phyloP scores from a whole-genome alignment of 768 basidiomycete species.

The Dendrothele bispora region DNA sequence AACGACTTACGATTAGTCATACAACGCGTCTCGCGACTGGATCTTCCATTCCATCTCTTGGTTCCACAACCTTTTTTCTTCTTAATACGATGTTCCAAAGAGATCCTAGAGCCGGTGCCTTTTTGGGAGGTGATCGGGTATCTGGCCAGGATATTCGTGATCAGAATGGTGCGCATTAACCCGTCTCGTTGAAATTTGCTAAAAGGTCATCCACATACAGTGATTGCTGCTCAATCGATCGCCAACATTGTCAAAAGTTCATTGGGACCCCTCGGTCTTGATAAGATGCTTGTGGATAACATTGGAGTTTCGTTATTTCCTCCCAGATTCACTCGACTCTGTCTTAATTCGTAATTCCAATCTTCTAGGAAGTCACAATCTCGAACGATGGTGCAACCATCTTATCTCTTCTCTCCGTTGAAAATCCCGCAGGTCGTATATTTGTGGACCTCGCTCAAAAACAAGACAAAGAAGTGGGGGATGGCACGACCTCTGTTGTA shows the following conservation, averaged over 20 bases:
- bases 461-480: constrained; percentile 98
- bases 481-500: constrained; percentile 98
- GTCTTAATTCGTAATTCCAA: constrained; percentile 1
- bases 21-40: too few species aligned
- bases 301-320: constrained; percentile 81
- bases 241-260: constrained; percentile 98
- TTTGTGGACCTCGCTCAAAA: constrained; percentile 99
- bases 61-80: too few species aligned
- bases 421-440: constrained; percentile 96
- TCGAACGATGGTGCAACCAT: constrained; percentile 99
- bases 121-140: constrained; percentile 91
- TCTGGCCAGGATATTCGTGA: constrained; percentile 96
- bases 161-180: constrained; percentile 78
- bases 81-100: constrained; percentile 66
- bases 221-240: constrained; percentile 93
- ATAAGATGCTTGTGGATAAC: constrained; percentile 98
- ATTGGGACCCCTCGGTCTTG: constrained; percentile 90
- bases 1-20: too few species aligned
- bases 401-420: constrained; percentile 87
- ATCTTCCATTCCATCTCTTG: too few species aligned
- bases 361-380: constrained; percentile 90
- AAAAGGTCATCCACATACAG: too few species aligned
- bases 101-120: constrained; percentile 88
- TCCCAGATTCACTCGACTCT: neutral
- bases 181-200: constrained; percentile 6